These are phyloP conservation scores for Pestalotiopsis sp. DNA, from an alignment of 2,329 filamentous ascomycete genomes.

Conservation along the genomic window DNA sequence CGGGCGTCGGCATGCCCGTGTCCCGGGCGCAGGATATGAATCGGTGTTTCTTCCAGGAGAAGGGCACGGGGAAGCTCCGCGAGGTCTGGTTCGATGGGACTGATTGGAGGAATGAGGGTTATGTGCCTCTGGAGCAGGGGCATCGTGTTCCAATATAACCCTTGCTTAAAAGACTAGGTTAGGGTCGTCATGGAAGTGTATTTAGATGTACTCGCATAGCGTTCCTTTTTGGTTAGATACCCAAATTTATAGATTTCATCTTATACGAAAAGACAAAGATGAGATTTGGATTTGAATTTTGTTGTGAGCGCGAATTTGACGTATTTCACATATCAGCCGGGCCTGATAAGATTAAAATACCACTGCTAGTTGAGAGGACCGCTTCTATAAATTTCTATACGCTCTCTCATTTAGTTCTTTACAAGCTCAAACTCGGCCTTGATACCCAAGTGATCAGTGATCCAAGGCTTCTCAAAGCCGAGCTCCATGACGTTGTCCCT, in stretches of 20 bases:
- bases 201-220: no score
- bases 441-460: slow-evolving; percentile 52
- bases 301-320: no score
- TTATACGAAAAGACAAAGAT: no score
- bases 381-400: not conserved
- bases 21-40: slow-evolving; percentile 27
- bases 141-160: not conserved
- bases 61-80: slow-evolving; percentile 17
- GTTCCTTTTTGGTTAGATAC: no score
- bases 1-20: slow-evolving; percentile 12
- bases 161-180: not conserved
- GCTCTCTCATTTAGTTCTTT: not conserved
- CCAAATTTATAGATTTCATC: no score
- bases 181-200: no score
- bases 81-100: slow-evolving; percentile 26
- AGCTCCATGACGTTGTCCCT: slow-evolving; percentile 22
- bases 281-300: no score
- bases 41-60: slow-evolving; percentile 24
- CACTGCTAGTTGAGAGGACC: no score
- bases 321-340: no score
- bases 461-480: slow-evolving; percentile 44
- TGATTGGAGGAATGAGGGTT: slow-evolving; percentile 21
- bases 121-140: slow-evolving; percentile 16
- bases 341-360: no score
- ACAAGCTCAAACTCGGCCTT: slow-evolving; percentile 30